Conservation (phyloP, 2,329 filamentous ascomycete genomes). For the Amauroascus niger region DNA sequence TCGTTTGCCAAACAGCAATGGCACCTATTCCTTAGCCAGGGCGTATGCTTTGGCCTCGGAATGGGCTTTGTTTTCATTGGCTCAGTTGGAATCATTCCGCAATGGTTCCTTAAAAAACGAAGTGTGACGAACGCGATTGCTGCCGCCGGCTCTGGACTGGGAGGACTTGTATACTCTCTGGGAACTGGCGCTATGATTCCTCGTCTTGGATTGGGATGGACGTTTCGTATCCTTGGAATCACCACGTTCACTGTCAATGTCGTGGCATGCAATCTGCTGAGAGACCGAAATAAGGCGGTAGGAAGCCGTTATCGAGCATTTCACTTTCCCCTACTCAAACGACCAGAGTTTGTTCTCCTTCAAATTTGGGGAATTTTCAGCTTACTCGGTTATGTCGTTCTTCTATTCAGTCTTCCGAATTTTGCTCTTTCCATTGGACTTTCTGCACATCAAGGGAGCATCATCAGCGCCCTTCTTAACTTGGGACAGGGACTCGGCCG, state of each 20-base stretch:
- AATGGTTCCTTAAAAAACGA: slow-evolving; percentile 52
- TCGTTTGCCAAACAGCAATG: slow-evolving; percentile 49
- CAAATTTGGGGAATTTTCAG: slow-evolving; percentile 51
- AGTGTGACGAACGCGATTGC: slow-evolving; percentile 53
- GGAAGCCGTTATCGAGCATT: slow-evolving; percentile 45
- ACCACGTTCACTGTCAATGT: slow-evolving; percentile 46
- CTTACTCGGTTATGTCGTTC: slow-evolving; percentile 56
- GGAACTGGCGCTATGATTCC: slow-evolving; percentile 50
- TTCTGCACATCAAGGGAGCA: slow-evolving; percentile 48
- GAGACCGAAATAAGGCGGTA: slow-evolving; percentile 50
- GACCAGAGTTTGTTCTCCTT: slow-evolving; percentile 49
- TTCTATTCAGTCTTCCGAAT: slow-evolving; percentile 55
- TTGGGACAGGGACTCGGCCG: slow-evolving; percentile 49
- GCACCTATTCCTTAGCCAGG: slow-evolving; percentile 53
- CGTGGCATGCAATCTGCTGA: slow-evolving; percentile 45
- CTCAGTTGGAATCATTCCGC: slow-evolving; percentile 47
- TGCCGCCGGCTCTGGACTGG: slow-evolving; percentile 50
- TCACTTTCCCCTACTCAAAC: slow-evolving; percentile 44
- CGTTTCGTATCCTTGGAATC: slow-evolving; percentile 52
- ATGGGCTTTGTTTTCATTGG: slow-evolving; percentile 55
- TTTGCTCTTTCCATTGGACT: slow-evolving; percentile 53
- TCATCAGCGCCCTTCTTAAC: slow-evolving; percentile 55
- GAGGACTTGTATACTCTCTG: slow-evolving; percentile 51
- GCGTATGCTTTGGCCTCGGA: slow-evolving; percentile 52
- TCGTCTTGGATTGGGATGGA: slow-evolving; percentile 48